Evolutionary conservation across 257 asterid species (phyloP).

Genomic region (Nicotiana tomentosiformis): DNA sequence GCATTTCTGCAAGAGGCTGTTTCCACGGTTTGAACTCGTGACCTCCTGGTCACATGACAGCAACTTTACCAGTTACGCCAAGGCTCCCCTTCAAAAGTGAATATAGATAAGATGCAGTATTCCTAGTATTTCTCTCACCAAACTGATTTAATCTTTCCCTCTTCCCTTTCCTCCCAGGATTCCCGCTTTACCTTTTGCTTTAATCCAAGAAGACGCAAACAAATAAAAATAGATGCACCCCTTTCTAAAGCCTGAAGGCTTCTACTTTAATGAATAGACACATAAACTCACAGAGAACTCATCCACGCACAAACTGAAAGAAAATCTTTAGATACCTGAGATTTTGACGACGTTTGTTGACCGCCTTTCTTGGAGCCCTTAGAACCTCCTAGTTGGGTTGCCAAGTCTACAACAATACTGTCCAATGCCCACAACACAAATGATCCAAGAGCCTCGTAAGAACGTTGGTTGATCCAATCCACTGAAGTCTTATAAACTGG

Average conservation of each 20-base stretch:
- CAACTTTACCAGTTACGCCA: no score
- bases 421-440: slow-evolving; percentile 77
- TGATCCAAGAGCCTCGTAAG: slow-evolving; percentile 57
- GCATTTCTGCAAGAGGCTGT: no score
- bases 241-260: background rate
- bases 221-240: background rate
- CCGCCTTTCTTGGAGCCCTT: slow-evolving; percentile 66
- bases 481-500: slow-evolving; percentile 65
- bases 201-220: background rate
- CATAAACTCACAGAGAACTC: background rate
- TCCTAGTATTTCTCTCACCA: background rate
- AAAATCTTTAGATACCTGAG: slow-evolving; percentile 49
- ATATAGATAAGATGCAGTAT: background rate
- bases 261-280: background rate
- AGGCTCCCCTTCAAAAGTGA: background rate
- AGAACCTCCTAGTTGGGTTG: slow-evolving; percentile 43
- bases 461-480: slow-evolving; percentile 76
- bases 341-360: slow-evolving; percentile 61
- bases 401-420: slow-evolving; percentile 58
- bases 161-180: background rate
- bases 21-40: no score
- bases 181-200: background rate
- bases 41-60: no score
- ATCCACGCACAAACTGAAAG: background rate
- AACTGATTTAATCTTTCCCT: background rate